These are phyloP conservation scores for Mrakiaceae sp. DNA, from an alignment of 1,284 basidiomycete genomes.

Conservation along the genomic window DNA sequence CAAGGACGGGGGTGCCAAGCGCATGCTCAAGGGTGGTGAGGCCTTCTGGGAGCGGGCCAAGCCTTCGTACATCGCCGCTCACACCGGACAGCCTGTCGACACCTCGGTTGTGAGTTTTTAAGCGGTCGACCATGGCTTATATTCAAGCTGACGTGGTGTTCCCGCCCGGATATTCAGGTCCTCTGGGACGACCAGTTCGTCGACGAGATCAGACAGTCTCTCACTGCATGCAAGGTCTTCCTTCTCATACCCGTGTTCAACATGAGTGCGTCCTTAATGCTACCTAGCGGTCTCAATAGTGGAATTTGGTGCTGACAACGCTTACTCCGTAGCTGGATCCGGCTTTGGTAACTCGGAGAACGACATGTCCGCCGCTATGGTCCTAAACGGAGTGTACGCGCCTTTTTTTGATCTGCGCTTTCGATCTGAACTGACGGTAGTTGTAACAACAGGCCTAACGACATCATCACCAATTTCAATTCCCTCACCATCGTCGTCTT, in stretches of 20 bases:
- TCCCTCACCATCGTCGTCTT: slow-evolving; percentile 29
- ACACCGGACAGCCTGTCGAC: background rate
- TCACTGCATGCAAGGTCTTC: slow-evolving; percentile 39
- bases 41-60: slow-evolving; percentile 1
- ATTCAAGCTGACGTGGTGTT: too few relatives aligned
- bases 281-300: too few relatives aligned
- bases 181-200: slow-evolving; percentile 37
- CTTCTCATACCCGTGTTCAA: slow-evolving; percentile 39
- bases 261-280: slow-evolving; percentile 19
- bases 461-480: slow-evolving; percentile 40
- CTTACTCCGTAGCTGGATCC: slow-evolving; percentile 24
- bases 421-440: too few relatives aligned
- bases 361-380: slow-evolving; percentile 35
- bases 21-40: too few relatives aligned
- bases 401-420: background rate
- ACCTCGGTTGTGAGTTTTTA: too few relatives aligned
- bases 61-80: background rate
- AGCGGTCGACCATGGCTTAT: too few relatives aligned
- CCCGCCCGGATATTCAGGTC: background rate
- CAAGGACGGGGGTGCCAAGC: too few relatives aligned
- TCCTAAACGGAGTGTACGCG: slow-evolving; percentile 29
- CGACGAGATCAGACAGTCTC: slow-evolving; percentile 37
- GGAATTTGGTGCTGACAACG: too few relatives aligned
- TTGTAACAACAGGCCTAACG: slow-evolving; percentile 25
- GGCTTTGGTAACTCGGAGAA: slow-evolving; percentile 32